Evolutionary conservation across 1,284 basidiomycete genomes (phyloP).

Genomic region (Vanrija pseudolonga): DNA sequence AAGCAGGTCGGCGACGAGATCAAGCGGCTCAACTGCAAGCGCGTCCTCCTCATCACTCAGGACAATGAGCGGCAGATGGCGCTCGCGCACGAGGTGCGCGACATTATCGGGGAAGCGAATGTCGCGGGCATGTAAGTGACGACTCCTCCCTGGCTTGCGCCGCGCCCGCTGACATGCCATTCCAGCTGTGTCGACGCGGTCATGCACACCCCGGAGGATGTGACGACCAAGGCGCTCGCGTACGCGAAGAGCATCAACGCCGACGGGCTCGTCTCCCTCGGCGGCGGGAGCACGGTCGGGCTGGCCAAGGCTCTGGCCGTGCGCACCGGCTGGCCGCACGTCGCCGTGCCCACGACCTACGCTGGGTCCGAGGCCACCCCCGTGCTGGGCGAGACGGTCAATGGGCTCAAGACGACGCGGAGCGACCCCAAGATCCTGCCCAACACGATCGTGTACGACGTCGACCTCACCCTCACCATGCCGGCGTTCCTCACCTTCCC

Average conservation of each 20-base stretch:
- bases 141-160: not conserved
- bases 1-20: slow-evolving; percentile 48
- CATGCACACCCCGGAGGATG: slow-evolving; percentile 53
- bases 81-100: slow-evolving; percentile 36
- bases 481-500: slow-evolving; percentile 51
- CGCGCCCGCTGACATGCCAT: not conserved
- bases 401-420: slow-evolving; percentile 52
- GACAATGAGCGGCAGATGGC: slow-evolving; percentile 21
- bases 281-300: slow-evolving; percentile 53
- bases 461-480: slow-evolving; percentile 52
- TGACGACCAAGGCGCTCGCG: slow-evolving; percentile 45
- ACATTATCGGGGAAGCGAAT: slow-evolving; percentile 28
- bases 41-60: slow-evolving; percentile 47
- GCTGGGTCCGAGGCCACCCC: slow-evolving; percentile 53
- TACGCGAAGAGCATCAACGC: slow-evolving; percentile 41
- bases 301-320: slow-evolving; percentile 53
- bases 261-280: slow-evolving; percentile 51
- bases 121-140: slow-evolving; percentile 29
- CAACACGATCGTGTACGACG: slow-evolving; percentile 54
- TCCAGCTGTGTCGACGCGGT: slow-evolving; percentile 45
- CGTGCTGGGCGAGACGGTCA: slow-evolving; percentile 53
- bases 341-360: slow-evolving; percentile 54
- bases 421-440: slow-evolving; percentile 51
- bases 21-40: slow-evolving; percentile 40
- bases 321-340: slow-evolving; percentile 50